phyloP scores from a whole-genome alignment of 225 moss, liverwort and hornwort species.

The Bryoerythrophyllum caledonicum region DNA sequence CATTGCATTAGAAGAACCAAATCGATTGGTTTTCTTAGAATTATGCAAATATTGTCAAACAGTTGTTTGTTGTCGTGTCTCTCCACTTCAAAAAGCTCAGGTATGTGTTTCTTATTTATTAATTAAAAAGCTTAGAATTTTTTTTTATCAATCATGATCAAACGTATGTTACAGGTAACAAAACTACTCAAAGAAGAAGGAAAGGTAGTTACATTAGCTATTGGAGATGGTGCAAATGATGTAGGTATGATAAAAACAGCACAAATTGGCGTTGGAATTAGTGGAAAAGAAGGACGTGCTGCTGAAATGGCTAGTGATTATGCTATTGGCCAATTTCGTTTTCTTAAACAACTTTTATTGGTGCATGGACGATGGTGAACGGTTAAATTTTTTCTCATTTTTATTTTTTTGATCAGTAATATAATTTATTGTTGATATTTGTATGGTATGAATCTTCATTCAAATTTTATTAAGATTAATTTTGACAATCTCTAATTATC shows the following conservation, averaged over 20 bases:
- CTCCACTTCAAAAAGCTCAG: conserved; percentile 95
- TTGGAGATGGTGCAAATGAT: conserved; percentile 97
- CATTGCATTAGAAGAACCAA: conserved; percentile 75
- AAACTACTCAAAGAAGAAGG: conserved; percentile 71
- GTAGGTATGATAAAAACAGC: conserved; percentile 95
- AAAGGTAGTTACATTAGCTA: conserved; percentile 61
- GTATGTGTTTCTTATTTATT: conserved; percentile 12
- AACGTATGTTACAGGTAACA: conserved; percentile 48
- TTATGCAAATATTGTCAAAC: conserved; percentile 78
- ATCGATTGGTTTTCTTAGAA: conserved; percentile 71
- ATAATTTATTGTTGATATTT: too few species aligned
- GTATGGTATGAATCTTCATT: too few species aligned
- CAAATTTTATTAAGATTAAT: too few species aligned
- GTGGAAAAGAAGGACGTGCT: conserved; percentile 84
- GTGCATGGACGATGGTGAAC: conserved; percentile 78
- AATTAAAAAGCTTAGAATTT: fast-evolving
- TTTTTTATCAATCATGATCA: neutral
- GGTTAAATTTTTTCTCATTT: neutral
- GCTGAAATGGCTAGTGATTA: conserved; percentile 96
- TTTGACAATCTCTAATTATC: too few species aligned
- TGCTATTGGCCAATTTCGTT: conserved; percentile 85
- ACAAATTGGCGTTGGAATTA: conserved; percentile 94
- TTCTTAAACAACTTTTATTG: conserved; percentile 69
- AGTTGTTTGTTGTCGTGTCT: conserved; percentile 90
- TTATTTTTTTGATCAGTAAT: neutral